Evolutionary conservation across 768 basidiomycete genomes (phyloP).

Genomic region (Lactarius trivialis): DNA sequence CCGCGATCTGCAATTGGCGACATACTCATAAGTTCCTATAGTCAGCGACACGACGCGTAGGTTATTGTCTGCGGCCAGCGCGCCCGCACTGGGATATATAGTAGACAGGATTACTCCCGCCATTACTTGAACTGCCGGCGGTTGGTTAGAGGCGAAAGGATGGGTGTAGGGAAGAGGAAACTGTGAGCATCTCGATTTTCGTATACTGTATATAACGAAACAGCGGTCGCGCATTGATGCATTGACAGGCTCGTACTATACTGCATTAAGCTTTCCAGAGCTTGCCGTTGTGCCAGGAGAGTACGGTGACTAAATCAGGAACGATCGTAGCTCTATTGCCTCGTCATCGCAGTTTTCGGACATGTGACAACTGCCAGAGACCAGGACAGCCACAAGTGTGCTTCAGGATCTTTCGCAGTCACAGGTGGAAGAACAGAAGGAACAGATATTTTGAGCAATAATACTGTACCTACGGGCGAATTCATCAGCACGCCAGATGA

Average conservation of each 20-base stretch:
- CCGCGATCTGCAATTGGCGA: not conserved
- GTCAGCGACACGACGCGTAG: slow-evolving; percentile 17
- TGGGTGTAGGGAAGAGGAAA: not conserved
- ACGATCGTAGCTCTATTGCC: not conserved
- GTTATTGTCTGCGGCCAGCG: slow-evolving; percentile 10
- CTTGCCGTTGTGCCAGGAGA: not conserved
- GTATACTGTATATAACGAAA: not conserved
- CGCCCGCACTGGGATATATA: not conserved
- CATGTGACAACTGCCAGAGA: not conserved
- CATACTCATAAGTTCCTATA: slow-evolving; percentile 23
- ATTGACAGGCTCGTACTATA: no score
- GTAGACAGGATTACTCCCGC: no score
- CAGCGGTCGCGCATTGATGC: not conserved
- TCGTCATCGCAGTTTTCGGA: not conserved
- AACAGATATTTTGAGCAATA: not conserved
- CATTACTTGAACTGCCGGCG: not conserved
- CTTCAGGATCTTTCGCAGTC: not conserved
- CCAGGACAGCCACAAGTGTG: not conserved
- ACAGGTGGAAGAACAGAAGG: not conserved
- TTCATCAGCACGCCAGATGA: not conserved
- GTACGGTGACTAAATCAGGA: not conserved
- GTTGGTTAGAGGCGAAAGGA: not conserved
- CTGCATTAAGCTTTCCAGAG: no score
- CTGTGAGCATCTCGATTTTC: not conserved
- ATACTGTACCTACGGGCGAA: not conserved